phyloP scores from a whole-genome alignment of 768 basidiomycete genomes.

The Lactarius pseudohatsudake region DNA sequence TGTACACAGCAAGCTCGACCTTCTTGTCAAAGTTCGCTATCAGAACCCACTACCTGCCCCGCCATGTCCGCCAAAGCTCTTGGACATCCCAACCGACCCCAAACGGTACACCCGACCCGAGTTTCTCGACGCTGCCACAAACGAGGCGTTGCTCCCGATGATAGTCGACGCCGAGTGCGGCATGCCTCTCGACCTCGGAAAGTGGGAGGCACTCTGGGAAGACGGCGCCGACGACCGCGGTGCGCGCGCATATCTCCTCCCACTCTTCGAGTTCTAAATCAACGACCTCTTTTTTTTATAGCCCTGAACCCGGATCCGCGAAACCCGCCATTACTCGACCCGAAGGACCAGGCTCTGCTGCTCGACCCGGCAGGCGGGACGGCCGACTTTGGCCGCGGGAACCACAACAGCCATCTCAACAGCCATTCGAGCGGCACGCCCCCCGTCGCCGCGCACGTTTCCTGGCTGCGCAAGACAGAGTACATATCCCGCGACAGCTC shows the following conservation, averaged over 20 bases:
- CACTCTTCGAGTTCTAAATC: neutral
- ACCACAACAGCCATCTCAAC: slow-evolving; percentile 26
- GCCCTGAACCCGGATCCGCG: slow-evolving; percentile 66
- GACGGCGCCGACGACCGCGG: slow-evolving; percentile 71
- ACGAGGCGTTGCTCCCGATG: slow-evolving; percentile 87
- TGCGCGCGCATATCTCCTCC: slow-evolving; percentile 34
- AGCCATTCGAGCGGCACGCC: slow-evolving; percentile 42
- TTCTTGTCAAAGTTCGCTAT: slow-evolving; percentile 91
- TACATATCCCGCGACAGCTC: slow-evolving; percentile 71
- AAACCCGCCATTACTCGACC: slow-evolving; percentile 62
- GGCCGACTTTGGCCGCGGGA: slow-evolving; percentile 41
- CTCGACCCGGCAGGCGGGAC: slow-evolving; percentile 57
- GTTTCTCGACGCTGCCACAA: slow-evolving; percentile 77
- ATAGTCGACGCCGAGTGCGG: slow-evolving; percentile 96
- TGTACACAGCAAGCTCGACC: slow-evolving; percentile 69
- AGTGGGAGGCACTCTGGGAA: slow-evolving; percentile 81
- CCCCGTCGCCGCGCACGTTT: slow-evolving; percentile 60
- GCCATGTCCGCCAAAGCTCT: slow-evolving; percentile 94
- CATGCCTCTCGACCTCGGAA: slow-evolving; percentile 89
- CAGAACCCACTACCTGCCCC: slow-evolving; percentile 93
- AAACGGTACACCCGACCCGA: slow-evolving; percentile 84
- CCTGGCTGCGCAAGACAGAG: slow-evolving; percentile 92
- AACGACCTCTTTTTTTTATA: slow-evolving; percentile 31
- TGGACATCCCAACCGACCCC: slow-evolving; percentile 89
- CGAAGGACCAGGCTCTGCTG: slow-evolving; percentile 73